Evolutionary conservation across 352 stramenopile species (phyloP).

Genomic region (Albugo laibachii): DNA sequence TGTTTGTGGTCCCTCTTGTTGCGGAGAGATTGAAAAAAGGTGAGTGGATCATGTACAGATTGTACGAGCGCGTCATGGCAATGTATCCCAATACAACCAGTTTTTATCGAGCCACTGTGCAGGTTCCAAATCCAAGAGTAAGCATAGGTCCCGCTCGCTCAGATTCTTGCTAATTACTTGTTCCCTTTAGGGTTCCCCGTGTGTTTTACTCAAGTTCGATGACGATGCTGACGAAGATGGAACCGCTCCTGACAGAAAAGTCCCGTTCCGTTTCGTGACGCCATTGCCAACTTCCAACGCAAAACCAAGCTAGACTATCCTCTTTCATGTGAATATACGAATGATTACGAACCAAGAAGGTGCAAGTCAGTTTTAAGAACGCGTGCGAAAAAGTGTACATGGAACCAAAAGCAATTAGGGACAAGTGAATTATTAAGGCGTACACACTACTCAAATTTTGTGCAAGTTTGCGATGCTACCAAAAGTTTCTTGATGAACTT

Average conservation of each 20-base stretch:
- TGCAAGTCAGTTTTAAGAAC: too few species aligned
- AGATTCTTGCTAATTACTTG: not conserved
- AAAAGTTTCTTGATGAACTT: too few species aligned
- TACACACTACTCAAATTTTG: not conserved
- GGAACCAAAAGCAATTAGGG: slow-evolving; percentile 7
- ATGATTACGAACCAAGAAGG: too few species aligned
- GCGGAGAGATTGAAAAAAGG: slow-evolving; percentile 32
- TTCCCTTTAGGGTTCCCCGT: slow-evolving; percentile 38
- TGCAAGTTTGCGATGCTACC: too few species aligned
- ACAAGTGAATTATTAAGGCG: slow-evolving; percentile 1
- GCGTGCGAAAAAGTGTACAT: too few species aligned
- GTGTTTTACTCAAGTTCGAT: slow-evolving; percentile 95
- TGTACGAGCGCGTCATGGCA: slow-evolving; percentile 88
- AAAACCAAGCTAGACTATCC: too few species aligned
- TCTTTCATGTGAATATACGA: not conserved
- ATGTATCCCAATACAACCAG: slow-evolving; percentile 96
- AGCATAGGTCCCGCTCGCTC: not conserved
- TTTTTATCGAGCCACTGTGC: slow-evolving; percentile 90
- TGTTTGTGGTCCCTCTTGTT: slow-evolving; percentile 80
- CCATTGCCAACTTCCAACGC: slow-evolving; percentile 13
- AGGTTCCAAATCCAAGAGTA: slow-evolving; percentile 73
- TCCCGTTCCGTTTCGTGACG: slow-evolving; percentile 89
- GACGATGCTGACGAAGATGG: slow-evolving; percentile 90
- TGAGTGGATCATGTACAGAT: slow-evolving; percentile 66
- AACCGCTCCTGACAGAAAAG: slow-evolving; percentile 80